Evolutionary conservation across 495 filamentous ascomycete genomes (phyloP).

Genomic region (Penicillium crystallinum): DNA sequence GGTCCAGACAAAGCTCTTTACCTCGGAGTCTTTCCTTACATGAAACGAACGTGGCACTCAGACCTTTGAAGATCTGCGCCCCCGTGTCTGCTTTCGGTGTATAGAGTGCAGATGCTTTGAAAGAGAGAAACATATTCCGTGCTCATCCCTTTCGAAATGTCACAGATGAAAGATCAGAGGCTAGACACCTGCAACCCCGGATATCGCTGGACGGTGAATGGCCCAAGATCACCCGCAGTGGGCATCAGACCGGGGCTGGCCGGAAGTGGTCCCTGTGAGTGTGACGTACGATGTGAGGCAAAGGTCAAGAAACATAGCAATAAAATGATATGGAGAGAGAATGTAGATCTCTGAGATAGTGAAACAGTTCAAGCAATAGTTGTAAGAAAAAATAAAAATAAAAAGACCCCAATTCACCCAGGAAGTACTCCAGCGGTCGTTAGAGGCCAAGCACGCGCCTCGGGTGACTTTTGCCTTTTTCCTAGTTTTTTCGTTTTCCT

Average conservation of each 20-base stretch:
- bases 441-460: not conserved
- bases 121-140: slow-evolving; percentile 3
- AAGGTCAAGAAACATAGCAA: not conserved
- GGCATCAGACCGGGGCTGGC: slow-evolving; percentile 8
- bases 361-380: no score
- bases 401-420: not conserved
- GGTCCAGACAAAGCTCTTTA: not conserved
- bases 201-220: slow-evolving; percentile 1
- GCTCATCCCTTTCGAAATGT: slow-evolving; percentile 10
- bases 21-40: not conserved
- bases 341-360: not conserved
- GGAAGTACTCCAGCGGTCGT: no score
- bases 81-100: slow-evolving; percentile 8
- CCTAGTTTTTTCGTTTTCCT: not conserved
- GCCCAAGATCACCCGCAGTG: slow-evolving; percentile 1
- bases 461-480: slow-evolving; percentile 9
- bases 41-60: slow-evolving; percentile 2
- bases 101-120: not conserved
- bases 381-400: not conserved
- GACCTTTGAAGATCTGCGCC: slow-evolving; percentile 7
- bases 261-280: slow-evolving; percentile 7
- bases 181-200: slow-evolving; percentile 1
- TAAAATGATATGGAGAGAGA: not conserved
- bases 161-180: not conserved
- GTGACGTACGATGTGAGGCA: slow-evolving; percentile 2